phyloP scores from a whole-genome alignment of 2,329 filamentous ascomycete genomes.

The Nothophoma quercina region DNA sequence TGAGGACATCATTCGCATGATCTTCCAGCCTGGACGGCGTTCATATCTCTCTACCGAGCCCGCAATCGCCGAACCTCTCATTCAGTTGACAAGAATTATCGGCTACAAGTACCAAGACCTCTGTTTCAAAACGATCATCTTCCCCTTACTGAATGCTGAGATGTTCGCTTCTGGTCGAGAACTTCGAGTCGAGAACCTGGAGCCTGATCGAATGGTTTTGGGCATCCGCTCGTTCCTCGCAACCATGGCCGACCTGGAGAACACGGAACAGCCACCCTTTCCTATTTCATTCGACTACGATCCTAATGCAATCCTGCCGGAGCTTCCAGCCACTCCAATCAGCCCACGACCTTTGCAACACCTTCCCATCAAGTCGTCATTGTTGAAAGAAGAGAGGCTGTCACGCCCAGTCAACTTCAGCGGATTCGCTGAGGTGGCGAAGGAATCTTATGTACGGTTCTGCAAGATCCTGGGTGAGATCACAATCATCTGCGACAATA shows the following conservation, averaged over 20 bases:
- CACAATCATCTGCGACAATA: conserved; percentile 93
- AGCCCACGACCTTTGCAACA: conserved; percentile 45
- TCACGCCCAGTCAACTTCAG: conserved; percentile 69
- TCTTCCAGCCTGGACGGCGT: conserved; percentile 81
- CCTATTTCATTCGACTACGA: conserved; percentile 69
- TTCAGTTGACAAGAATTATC: conserved; percentile 93
- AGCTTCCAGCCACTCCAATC: conserved; percentile 39
- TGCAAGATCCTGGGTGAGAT: conserved; percentile 96
- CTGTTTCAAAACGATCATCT: conserved; percentile 92
- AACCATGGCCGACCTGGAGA: conserved; percentile 92
- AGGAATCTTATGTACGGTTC: conserved; percentile 87
- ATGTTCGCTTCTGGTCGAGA: conserved; percentile 80
- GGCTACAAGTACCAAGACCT: conserved; percentile 93
- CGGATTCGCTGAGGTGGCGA: conserved; percentile 75
- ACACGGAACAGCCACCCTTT: conserved; percentile 83
- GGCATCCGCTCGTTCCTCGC: conserved; percentile 93
- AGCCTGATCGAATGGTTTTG: conserved; percentile 96
- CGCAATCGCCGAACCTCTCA: conserved; percentile 84
- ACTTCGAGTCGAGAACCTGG: conserved; percentile 86
- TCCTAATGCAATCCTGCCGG: conserved; percentile 51
- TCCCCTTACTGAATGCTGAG: conserved; percentile 91
- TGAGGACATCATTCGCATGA: conserved; percentile 86
- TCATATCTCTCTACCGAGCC: conserved; percentile 84
- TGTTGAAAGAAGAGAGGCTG: conserved; percentile 68
- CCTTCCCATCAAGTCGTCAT: conserved; percentile 45